Evolutionary conservation across 257 asterid species (phyloP), one percentile per base, ranked within the genome.

Genomic region (Przewalskia tangutica): DNA sequence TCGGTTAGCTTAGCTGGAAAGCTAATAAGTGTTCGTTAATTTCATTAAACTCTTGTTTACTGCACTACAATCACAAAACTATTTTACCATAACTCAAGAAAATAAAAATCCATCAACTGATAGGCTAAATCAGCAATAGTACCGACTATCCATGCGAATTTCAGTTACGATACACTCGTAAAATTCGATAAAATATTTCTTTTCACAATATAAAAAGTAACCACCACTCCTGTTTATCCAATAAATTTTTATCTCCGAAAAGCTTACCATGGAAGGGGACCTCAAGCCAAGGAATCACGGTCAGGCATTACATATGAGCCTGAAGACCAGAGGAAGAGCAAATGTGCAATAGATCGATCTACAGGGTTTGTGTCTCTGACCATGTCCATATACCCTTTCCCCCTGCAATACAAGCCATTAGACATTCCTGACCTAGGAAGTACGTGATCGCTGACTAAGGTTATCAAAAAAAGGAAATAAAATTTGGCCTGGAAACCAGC

Each of bases 301-400:
- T 80, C 77, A 14, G 86, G 85, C 11, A 58, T 9, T 36, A 79
- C 65, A 13, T 90, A 79, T 73, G 89, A 83, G 81, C 87, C 91
- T 20, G 91, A 84, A 66, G 95, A 90, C 87, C 92, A 78, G 84
- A 91, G 92, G 84, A 92, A 94, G 89, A 94, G 63, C 60, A 94
- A 80, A 83, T 92, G 98, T 2, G 97, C 97, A 20, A 92, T 85
- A 20, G 98, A 92, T 81, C 98, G 91, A 76, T 94, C 98, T 83
- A 92, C 85, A 36, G 97, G 94, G 85, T 94, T 92, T 46, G 97
- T 94, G 68, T 90, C 88, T 2, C 93, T 89, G 84, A 92, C 98
- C 77, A 92, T 88, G 71, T 85, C 94, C 90, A 90, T 68, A 86
- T 85, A 89, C 60, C 90, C 85, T 81, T 82, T 59, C 77, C 83